Evolutionary conservation across 1,284 basidiomycete species (phyloP), one percentile per base, ranked within the genome.

Genomic region (Ustilago nuda): DNA sequence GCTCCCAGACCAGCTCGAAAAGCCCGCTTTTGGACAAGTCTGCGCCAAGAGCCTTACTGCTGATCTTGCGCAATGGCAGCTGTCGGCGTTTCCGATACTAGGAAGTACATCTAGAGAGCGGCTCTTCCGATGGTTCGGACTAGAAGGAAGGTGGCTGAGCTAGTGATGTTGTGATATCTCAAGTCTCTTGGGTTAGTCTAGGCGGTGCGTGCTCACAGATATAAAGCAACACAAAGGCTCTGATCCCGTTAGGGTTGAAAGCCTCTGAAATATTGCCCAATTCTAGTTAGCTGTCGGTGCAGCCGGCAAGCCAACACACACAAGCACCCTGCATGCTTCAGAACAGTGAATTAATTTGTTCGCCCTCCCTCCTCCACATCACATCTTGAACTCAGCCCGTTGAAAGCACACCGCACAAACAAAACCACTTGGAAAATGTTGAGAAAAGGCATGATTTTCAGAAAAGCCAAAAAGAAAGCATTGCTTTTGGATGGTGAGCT

Each of bases 351-450:
- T 56, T 11, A 2, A 41, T n/a, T 13, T 43, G 19, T 30, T n/a
- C n/a, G 56, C 32, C 37, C 19, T 19, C 45, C 35, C 43, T 65
- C 41, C 63, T 65, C 63, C 63, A 65, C 63, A 65, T 65, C 45
- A 48, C 55, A 12, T 9, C 8, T 12, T 39, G 27, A 35, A 55
- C 41, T 33, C 48, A 37, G 11, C 32, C 13, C 13, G 45, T 8
- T 46, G 45, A 46, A 23, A 27, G 23, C 23, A 27, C 23, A 27
- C 23, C 45, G 19, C 12, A 35, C 17, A 52, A 27, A 8, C 41
- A 62, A 39, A 36, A 37, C 27, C 8, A 13, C 39, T 15, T 41
- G 1, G 39, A 41, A 41, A 23, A 33, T 57, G 55, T 56, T 63
- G 56, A 56, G 37, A 30, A 19, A 30, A 48, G 13, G 45, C 45